These are phyloP conservation scores for Aspergillus intermedius DNA, from an alignment of 2,329 filamentous ascomycete species.

Conservation along the genomic window DNA sequence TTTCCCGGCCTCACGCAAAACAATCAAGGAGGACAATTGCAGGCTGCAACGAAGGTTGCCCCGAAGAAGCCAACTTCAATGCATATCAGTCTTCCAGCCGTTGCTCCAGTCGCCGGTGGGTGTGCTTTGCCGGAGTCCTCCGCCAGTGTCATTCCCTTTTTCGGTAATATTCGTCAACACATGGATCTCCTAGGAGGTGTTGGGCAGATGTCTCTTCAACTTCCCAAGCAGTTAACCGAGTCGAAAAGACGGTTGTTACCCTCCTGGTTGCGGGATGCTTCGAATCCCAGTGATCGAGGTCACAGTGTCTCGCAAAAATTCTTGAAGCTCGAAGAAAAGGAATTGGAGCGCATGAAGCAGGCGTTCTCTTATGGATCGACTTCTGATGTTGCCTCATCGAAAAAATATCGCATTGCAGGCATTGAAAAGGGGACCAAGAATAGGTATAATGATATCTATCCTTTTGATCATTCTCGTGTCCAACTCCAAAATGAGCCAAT, in stretches of 20 bases:
- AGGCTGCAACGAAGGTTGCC: slow-evolving; percentile 23
- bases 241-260: slow-evolving; percentile 55
- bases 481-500: slow-evolving; percentile 62
- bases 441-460: slow-evolving; percentile 94
- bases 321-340: slow-evolving; percentile 71
- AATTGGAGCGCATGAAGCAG: slow-evolving; percentile 88
- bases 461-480: slow-evolving; percentile 89
- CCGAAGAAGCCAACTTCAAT: slow-evolving; percentile 48
- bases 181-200: slow-evolving; percentile 92
- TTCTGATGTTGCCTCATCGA: slow-evolving; percentile 45
- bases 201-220: slow-evolving; percentile 64
- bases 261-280: slow-evolving; percentile 66
- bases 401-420: slow-evolving; percentile 68
- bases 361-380: slow-evolving; percentile 59
- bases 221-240: slow-evolving; percentile 48
- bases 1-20: slow-evolving; percentile 49
- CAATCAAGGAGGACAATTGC: slow-evolving; percentile 17
- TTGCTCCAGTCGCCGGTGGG: slow-evolving; percentile 79
- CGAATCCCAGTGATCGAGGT: slow-evolving; percentile 63
- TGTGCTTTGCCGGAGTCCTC: slow-evolving; percentile 67
- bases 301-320: slow-evolving; percentile 78
- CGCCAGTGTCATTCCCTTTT: slow-evolving; percentile 77
- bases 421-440: slow-evolving; percentile 95
- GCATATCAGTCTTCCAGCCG: slow-evolving; percentile 45
- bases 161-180: slow-evolving; percentile 92